Percentiles rank a stretch among this genome's conserved stretches.
These are phyloP conservation scores for Eutypella sp. DNA, from an alignment of 2,329 filamentous ascomycete genomes.

Conservation along the genomic window DNA sequence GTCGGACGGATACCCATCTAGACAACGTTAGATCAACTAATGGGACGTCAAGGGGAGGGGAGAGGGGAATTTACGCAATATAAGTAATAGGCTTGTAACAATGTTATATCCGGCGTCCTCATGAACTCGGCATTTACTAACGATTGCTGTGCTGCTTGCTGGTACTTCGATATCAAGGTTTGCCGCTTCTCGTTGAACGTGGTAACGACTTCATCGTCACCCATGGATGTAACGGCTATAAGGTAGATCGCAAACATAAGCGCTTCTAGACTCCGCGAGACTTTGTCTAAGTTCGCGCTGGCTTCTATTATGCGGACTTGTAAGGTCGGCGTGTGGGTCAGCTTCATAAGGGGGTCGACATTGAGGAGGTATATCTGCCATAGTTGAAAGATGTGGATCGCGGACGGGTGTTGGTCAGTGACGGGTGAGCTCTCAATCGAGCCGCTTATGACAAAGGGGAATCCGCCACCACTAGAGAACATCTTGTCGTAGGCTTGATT, in stretches of 20 bases:
- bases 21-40: conserved; percentile 20
- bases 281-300: conserved; percentile 47
- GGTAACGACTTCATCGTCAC: conserved; percentile 45
- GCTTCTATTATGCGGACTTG: conserved; percentile 62
- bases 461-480: conserved; percentile 51
- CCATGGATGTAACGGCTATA: conserved; percentile 53
- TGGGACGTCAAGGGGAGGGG: background rate
- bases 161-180: conserved; percentile 47
- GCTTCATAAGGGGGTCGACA: conserved; percentile 63
- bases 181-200: conserved; percentile 51
- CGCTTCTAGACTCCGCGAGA: conserved; percentile 55
- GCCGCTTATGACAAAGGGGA: conserved; percentile 52
- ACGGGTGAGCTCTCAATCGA: conserved; percentile 36
- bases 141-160: conserved; percentile 57
- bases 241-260: conserved; percentile 65
- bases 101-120: conserved; percentile 57
- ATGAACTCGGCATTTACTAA: conserved; percentile 64
- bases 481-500: conserved; percentile 56
- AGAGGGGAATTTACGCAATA: conserved; percentile 51
- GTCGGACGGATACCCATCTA: conserved; percentile 53
- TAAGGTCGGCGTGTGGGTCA: conserved; percentile 62
- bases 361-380: conserved; percentile 69
- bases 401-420: conserved; percentile 45
- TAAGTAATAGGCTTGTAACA: conserved; percentile 63
- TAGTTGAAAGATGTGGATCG: conserved; percentile 56